These are phyloP conservation scores for Sutorius eximius DNA, from an alignment of 1,284 basidiomycete genomes.

Conservation along the genomic window DNA sequence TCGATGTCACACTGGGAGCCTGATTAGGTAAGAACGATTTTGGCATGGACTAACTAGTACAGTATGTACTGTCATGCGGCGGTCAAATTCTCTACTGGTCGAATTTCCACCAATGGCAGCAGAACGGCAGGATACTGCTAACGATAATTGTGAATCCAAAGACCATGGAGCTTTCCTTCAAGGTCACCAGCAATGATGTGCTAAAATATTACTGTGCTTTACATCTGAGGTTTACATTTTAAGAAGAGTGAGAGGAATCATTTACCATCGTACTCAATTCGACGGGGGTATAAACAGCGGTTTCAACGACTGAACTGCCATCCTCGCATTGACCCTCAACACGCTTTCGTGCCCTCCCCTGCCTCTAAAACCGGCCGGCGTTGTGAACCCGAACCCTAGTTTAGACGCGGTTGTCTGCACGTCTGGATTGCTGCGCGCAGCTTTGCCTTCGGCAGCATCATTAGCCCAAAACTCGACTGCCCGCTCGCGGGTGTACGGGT, in stretches of 20 bases:
- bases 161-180: too few relatives aligned
- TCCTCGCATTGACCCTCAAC: conserved; percentile 41
- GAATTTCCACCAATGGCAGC: too few relatives aligned
- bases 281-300: conserved; percentile 29
- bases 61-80: too few relatives aligned
- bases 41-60: too few relatives aligned
- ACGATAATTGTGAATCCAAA: too few relatives aligned
- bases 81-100: too few relatives aligned
- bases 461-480: conserved; percentile 55
- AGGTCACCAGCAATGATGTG: too few relatives aligned
- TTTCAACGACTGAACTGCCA: conserved; percentile 39
- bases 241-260: neutral
- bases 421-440: conserved; percentile 45
- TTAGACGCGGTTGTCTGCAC: conserved; percentile 53
- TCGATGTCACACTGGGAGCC: neutral
- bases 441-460: conserved; percentile 51
- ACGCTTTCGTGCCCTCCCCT: conserved; percentile 28
- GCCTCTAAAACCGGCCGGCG: conserved; percentile 20
- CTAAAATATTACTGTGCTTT: too few relatives aligned
- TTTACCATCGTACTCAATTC: conserved; percentile 8
- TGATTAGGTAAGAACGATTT: conserved; percentile 8
- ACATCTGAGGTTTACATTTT: too few relatives aligned
- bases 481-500: conserved; percentile 47
- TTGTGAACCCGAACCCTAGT: conserved; percentile 47
- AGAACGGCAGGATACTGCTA: too few relatives aligned